Percentiles rank a stretch among this genome's conserved stretches.
phyloP scores from a whole-genome alignment of 164 flowering plant species.

The Vitis rupestris region DNA sequence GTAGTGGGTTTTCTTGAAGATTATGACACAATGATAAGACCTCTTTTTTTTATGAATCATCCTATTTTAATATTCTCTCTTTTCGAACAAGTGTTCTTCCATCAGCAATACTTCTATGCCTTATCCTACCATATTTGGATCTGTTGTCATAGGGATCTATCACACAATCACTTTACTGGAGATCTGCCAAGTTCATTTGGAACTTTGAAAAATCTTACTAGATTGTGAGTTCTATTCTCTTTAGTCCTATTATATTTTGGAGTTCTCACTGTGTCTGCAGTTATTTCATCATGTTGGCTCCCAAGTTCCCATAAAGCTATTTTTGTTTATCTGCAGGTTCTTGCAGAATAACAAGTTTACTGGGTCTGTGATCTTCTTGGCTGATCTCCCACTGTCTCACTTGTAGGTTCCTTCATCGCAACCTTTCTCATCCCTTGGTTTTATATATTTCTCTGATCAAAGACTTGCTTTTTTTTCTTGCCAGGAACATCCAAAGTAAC shows the following conservation, averaged over 20 bases:
- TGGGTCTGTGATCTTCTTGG: slow-evolving; percentile 70
- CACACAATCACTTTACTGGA: slow-evolving; percentile 63
- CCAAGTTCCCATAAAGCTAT: background rate
- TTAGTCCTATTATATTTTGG: background rate
- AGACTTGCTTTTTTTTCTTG: slow-evolving; percentile 10
- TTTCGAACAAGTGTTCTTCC: background rate
- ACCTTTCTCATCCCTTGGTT: background rate
- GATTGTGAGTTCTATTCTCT: slow-evolving; percentile 49
- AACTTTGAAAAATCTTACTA: slow-evolving; percentile 52
- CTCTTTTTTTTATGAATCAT: background rate
- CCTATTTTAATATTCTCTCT: background rate
- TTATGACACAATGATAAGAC: too few relatives aligned
- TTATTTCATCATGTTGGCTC: background rate
- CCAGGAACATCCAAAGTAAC: slow-evolving; percentile 77
- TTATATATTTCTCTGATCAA: background rate
- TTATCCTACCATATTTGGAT: background rate
- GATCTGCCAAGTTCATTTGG: slow-evolving; percentile 78
- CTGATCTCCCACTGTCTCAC: slow-evolving; percentile 58
- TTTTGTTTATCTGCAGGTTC: slow-evolving; percentile 43
- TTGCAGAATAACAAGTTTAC: slow-evolving; percentile 71
- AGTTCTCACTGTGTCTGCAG: background rate
- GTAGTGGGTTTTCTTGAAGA: too few relatives aligned
- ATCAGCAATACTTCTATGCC: too few relatives aligned
- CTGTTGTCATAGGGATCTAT: slow-evolving; percentile 63
- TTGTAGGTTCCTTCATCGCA: slow-evolving; percentile 45